phyloP scores from a whole-genome alignment of 2,329 filamentous ascomycete species.

The Colletotrichum sidae region DNA sequence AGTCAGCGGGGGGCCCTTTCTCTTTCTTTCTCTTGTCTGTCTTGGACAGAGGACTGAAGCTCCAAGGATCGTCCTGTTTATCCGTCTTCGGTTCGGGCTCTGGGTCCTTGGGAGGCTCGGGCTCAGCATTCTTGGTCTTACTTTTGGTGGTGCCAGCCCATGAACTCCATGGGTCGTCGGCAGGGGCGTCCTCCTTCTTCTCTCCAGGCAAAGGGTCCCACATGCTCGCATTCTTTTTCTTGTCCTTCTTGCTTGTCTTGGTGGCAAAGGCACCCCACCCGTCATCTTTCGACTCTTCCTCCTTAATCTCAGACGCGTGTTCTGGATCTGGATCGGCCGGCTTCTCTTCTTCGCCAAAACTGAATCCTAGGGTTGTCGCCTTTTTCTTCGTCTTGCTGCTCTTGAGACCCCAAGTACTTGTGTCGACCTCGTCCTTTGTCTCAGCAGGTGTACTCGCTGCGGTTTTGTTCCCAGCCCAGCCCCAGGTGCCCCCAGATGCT shows the following conservation, averaged over 20 bases:
- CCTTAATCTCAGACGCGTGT: constrained; percentile 15
- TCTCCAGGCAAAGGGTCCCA: constrained; percentile 51
- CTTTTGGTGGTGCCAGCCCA: constrained; percentile 54
- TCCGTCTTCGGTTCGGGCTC: constrained; percentile 39
- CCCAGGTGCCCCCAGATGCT: constrained; percentile 50
- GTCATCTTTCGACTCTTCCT: constrained; percentile 52
- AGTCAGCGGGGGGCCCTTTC: constrained; percentile 43
- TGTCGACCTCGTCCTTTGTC: constrained; percentile 55
- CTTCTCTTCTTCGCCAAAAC: constrained; percentile 53
- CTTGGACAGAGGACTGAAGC: constrained; percentile 43
- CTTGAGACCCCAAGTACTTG: constrained; percentile 63
- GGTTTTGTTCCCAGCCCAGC: constrained; percentile 53
- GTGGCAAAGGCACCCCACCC: constrained; percentile 45
- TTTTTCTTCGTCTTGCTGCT: constrained; percentile 63
- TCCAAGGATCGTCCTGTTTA: constrained; percentile 40
- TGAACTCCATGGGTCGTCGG: constrained; percentile 40
- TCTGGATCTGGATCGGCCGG: constrained; percentile 23
- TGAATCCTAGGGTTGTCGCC: constrained; percentile 60
- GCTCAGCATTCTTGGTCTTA: constrained; percentile 51
- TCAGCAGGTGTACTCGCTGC: constrained; percentile 48
- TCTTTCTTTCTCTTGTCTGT: constrained; percentile 56
- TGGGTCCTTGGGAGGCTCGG: constrained; percentile 39
- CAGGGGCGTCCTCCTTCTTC: constrained; percentile 45
- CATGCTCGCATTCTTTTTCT: constrained; percentile 54
- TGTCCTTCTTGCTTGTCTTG: constrained; percentile 56